Evolutionary conservation across 2,329 filamentous ascomycete genomes (phyloP).

Genomic region (Nemania abortiva): DNA sequence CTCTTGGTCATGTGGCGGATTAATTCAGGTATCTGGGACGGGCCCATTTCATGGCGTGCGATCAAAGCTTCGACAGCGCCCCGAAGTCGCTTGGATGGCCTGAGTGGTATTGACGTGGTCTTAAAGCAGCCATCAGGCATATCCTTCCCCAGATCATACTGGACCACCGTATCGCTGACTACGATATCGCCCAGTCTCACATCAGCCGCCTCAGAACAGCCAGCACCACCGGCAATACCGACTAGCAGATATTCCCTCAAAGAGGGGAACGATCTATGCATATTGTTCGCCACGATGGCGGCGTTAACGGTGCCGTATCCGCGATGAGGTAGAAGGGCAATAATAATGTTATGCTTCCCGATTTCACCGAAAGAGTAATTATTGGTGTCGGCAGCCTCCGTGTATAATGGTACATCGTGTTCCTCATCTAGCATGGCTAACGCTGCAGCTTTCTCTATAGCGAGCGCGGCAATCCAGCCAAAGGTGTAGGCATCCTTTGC

Average conservation of each 20-base stretch:
- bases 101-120: slow-evolving; percentile 9
- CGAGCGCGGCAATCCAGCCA: slow-evolving; percentile 52
- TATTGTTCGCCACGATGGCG: slow-evolving; percentile 38
- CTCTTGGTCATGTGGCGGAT: slow-evolving; percentile 3
- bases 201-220: slow-evolving; percentile 36
- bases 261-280: slow-evolving; percentile 38
- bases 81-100: slow-evolving; percentile 8
- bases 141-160: slow-evolving; percentile 37
- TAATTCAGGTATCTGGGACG: slow-evolving; percentile 1
- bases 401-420: slow-evolving; percentile 37
- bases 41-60: not conserved
- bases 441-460: slow-evolving; percentile 48
- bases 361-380: slow-evolving; percentile 44
- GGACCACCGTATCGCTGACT: slow-evolving; percentile 37
- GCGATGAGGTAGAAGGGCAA: slow-evolving; percentile 40
- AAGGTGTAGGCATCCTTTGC: slow-evolving; percentile 44
- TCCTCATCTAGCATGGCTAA: slow-evolving; percentile 50
- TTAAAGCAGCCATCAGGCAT: slow-evolving; percentile 15
- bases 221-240: slow-evolving; percentile 47
- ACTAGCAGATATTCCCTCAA: slow-evolving; percentile 45
- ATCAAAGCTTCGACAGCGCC: slow-evolving; percentile 5
- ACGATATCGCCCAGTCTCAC: slow-evolving; percentile 49
- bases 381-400: slow-evolving; percentile 39
- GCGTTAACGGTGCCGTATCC: slow-evolving; percentile 38
- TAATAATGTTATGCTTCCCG: slow-evolving; percentile 38